Evolutionary conservation across 768 basidiomycete genomes (phyloP).

Genomic region (Hericium rajendrae): DNA sequence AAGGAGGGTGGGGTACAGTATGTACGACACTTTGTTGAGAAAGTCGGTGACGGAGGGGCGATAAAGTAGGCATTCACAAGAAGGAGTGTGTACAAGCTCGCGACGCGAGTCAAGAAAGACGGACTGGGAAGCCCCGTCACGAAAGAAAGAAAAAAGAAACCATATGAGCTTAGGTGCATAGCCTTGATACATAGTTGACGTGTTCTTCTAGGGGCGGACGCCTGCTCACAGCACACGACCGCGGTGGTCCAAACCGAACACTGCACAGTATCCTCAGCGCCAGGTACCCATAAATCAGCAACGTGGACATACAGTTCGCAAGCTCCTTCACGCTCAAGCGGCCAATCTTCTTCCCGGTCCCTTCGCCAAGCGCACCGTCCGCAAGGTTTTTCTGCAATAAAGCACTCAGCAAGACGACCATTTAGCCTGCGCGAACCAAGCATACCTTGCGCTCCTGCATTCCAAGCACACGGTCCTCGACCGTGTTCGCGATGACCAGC

Average conservation of each 20-base stretch:
- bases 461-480: slow-evolving; percentile 61
- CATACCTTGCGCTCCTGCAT: slow-evolving; percentile 52
- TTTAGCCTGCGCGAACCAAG: background rate
- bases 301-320: background rate
- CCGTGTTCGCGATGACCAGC: slow-evolving; percentile 48
- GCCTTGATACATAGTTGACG: too few species aligned
- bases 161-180: too few species aligned
- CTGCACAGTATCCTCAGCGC: background rate
- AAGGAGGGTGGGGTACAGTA: background rate
- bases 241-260: background rate
- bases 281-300: background rate
- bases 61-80: too few species aligned
- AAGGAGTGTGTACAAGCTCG: too few species aligned
- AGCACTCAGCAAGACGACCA: too few species aligned
- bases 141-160: too few species aligned
- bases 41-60: too few species aligned
- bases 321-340: slow-evolving; percentile 17
- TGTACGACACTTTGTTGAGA: too few species aligned
- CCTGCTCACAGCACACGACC: too few species aligned
- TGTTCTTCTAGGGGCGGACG: too few species aligned
- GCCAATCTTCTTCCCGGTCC: slow-evolving; percentile 47
- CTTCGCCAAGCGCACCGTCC: slow-evolving; percentile 55
- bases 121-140: too few species aligned
- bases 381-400: slow-evolving; percentile 37
- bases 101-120: too few species aligned